Base-by-base conservation (phyloP, 257 asterid genomes). In the Prunella vulgaris region DNA sequence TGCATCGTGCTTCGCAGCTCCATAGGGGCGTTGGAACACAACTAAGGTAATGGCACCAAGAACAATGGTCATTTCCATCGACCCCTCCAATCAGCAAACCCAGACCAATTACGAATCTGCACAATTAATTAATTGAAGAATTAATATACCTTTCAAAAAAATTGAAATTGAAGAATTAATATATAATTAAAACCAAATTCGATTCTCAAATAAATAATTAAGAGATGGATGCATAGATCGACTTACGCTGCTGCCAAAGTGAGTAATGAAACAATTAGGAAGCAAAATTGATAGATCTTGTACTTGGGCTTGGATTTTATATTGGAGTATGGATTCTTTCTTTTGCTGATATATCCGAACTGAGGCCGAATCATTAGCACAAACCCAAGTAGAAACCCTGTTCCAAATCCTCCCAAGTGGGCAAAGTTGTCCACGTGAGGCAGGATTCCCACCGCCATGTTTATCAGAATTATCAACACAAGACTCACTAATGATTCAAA, bases 381-480 rank as follows among this genome's bases (percentile, higher is more conserved):
- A 49, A 86, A 91, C 9, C 99, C 99, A 1, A 91, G 86, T 0
- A 91, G 66, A 71, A 87, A 91, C 12, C 99, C 99, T 0, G 95
- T 79, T 4, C 72, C 1, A 63, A 94, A 94, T 67, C 99, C 99
- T 18, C 99, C 99, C 25, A 87, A 66, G 73, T 94, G 99, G 12
- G 99, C 99, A 66, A 94, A 94, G 80, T 94, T 94, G 72, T 94
- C 99, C 0, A 94, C 97, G 14, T 94, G 99, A 10, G 99, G 99
- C 52, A 94, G 93, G 70, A 94, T 85, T 73, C 99, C 99, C 12
- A 94, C 95, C 0, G 95, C 93, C 64, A 94, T 73, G 60, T 94
- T 94, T 17, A 94, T 70, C 17, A 81, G 2, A 63, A 89, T 91
- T 79, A 94, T 94, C 64, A 85, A 13, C 37, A 89, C 30, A 13